These are phyloP conservation scores for Echium plantagineum DNA, from an alignment of 257 asterid species.

Conservation along the genomic window DNA sequence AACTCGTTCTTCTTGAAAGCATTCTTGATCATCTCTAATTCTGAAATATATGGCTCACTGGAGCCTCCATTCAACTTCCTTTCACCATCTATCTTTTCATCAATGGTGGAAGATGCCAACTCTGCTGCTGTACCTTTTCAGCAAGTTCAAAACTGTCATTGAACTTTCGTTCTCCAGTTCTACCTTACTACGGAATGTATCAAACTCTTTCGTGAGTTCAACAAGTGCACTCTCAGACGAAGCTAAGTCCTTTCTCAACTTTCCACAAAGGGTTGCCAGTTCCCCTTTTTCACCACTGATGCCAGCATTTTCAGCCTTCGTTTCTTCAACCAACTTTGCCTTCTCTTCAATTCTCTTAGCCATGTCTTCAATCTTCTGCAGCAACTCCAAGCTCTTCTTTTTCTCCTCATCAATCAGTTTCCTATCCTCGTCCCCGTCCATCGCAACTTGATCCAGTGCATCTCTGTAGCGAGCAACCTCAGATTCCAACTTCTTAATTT, in stretches of 20 bases:
- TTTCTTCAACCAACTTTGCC: constrained; percentile 14
- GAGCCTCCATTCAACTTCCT: constrained; percentile 26
- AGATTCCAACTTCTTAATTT: constrained; percentile 30
- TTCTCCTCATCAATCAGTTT: constrained; percentile 30
- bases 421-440: constrained; percentile 30
- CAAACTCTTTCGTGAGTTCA: constrained; percentile 22
- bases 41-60: constrained; percentile 19
- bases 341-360: constrained; percentile 25
- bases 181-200: constrained; percentile 26
- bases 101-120: constrained; percentile 28
- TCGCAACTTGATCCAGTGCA: constrained; percentile 25
- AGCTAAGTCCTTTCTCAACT: constrained; percentile 32
- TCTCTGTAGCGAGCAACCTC: constrained; percentile 24
- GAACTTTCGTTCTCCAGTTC: constrained; percentile 32
- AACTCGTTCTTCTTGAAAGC: constrained; percentile 39
- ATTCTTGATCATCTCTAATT: constrained; percentile 46
- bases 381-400: constrained; percentile 23
- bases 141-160: constrained; percentile 30
- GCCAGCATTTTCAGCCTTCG: constrained; percentile 29
- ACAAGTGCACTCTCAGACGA: constrained; percentile 21
- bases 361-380: constrained; percentile 25
- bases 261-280: constrained; percentile 25
- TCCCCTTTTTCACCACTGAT: constrained; percentile 29
- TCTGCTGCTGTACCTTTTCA: constrained; percentile 45
- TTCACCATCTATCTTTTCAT: constrained; percentile 2